Percentiles rank a stretch among this genome's conserved stretches.
Conservation (phyloP, 2,329 filamentous ascomycete species). For the Colletotrichum musicola region DNA sequence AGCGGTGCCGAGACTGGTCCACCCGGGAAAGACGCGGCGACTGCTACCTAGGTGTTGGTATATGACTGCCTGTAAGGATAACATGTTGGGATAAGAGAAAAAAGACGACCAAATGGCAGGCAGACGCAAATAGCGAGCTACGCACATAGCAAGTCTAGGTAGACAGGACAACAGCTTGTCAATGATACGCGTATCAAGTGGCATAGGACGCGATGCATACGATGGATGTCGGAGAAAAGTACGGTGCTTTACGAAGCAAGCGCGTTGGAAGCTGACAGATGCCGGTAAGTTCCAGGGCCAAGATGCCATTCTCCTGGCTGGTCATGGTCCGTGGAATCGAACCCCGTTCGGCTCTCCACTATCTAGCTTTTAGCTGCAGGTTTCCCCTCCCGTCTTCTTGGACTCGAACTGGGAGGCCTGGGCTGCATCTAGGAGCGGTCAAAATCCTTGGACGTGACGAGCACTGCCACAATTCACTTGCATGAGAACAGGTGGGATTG, state of each 20-base stretch:
- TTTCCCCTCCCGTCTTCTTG: neutral
- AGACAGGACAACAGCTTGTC: constrained; percentile 25
- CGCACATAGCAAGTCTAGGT: constrained; percentile 12
- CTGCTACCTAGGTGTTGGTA: constrained; percentile 13
- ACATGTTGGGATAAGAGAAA: constrained; percentile 15
- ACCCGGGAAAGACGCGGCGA: neutral
- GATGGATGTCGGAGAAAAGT: neutral
- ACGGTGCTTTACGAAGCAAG: neutral
- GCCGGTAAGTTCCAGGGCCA: neutral
- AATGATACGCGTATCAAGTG: constrained; percentile 34
- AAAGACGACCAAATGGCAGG: neutral
- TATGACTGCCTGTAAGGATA: constrained; percentile 27
- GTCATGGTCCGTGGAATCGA: neutral
- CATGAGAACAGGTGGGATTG: constrained; percentile 25
- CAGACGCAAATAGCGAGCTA: constrained; percentile 12
- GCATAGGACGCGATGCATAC: constrained; percentile 11
- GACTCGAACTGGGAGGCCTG: neutral
- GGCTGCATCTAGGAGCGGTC: constrained; percentile 4
- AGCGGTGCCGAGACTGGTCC: constrained; percentile 10
- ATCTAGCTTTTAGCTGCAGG: neutral
- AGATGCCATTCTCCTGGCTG: neutral
- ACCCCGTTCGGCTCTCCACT: constrained; percentile 1
- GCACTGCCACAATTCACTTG: constrained; percentile 32
- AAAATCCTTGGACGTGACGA: constrained; percentile 14
- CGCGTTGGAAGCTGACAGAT: neutral